Base-by-base conservation (phyloP, 768 basidiomycete species). In the Pisolithus orientalis region DNA sequence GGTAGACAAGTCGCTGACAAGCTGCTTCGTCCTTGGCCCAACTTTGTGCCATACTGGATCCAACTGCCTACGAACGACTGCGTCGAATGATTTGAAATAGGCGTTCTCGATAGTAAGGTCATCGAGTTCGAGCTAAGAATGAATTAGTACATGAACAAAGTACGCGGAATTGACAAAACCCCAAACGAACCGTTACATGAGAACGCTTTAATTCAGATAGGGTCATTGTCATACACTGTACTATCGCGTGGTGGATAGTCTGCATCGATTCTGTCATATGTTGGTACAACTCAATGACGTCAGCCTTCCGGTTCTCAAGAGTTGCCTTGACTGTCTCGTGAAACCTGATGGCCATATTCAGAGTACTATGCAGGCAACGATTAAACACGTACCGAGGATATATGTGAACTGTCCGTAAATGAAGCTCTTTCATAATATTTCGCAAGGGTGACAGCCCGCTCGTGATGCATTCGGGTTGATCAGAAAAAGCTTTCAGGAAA, bases 31-130 rank as follows among this genome's bases (percentile, higher is more conserved):
- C 54, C 82, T 86, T 1, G 90, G 84, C 0, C 93, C 93, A 27
- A 95, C 94, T 70, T 93, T 91, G 68, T 98, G 94, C 95, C 96
- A 98, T 6, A 96, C 87, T 0, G 93, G 79, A 66, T 96, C 92
- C 7, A 98, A 80, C 61, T 94, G 92, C 31, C 82, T 80, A 3
- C 94, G 82, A 2, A 97, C 93, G 47, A 95, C 78, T 17, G 80
- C 71, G 62, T 97, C 94, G 62, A 98, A 99, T 1, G 89, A 91
- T 32, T 84, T 83, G 67, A 97, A 98, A 60, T 97, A 94, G 0
- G 94, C 91, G 60, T 88, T 94, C 62, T 96, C 90, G 44, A 98
- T 80, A 25, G 81, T 93, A 53, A 98, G 75, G 56, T 96, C 94
- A 58, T 98, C 95, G 14, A 97, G 75, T 49, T 98, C 95, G 21